Evolutionary conservation across 176 grass and related monocot species (phyloP), one percentile per base, ranked within the genome.

Genomic region (Ampelocalamus luodianensis): DNA sequence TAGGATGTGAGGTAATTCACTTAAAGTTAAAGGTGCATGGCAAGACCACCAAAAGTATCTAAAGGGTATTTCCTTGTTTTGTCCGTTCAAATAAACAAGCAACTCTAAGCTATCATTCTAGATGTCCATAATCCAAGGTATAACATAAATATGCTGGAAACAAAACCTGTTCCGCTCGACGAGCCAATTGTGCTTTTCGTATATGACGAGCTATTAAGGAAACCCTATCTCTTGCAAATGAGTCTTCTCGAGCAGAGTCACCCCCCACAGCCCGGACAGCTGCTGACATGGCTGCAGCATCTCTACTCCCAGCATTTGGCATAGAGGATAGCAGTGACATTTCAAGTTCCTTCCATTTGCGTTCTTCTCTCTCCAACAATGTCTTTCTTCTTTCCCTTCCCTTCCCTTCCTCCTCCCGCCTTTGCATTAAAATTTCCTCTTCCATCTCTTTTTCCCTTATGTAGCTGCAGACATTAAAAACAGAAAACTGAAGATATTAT

Each of bases 401-500:
- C 77, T 91, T 95, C 39, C 95, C 95, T 93, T 98, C 95, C 78
- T 98, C 95, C 82, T 98, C 95, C 44, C 95, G 87, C 68, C 95
- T 90, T 87, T 98, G 95, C 91, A 94, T 98, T 76, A 98, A 88
- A 53, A 92, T 76, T 77, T 98, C 95, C 76, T 98, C 95, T 93
- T 98, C 95, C 93, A 98, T 98, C 82, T 95, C 93, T 88, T 95
- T 98, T 83, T 95, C 95, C 68, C 85, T 93, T 92, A 98, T 93
- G 83, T 98, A 98, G 61, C 95, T 98, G 82, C 24, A 88, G 46
- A 91, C 43, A 89, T 9, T 44, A 81, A 84, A 71, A 90, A 90
- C 2, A 72, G 45, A 16, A 78, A 70, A 71, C 45, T 54, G 60
- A 67, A 63, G 67, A 54, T 39, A 20, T 40, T 23, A 43, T 84